Evolutionary conservation across 1,284 basidiomycete genomes (phyloP).

Genomic region (Tylopilus orsonianus): DNA sequence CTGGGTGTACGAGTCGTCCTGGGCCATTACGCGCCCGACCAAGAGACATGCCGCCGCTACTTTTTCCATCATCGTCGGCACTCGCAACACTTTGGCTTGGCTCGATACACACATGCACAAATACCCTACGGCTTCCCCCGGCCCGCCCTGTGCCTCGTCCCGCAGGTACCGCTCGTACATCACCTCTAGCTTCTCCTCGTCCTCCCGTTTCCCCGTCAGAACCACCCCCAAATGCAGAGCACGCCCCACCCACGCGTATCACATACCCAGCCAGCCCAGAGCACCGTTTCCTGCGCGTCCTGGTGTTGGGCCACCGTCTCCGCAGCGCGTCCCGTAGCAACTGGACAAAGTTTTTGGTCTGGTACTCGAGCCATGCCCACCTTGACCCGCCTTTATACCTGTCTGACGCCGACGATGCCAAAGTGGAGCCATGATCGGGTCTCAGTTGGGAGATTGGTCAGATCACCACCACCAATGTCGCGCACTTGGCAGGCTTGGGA

Average conservation of each 20-base stretch:
- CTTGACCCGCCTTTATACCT: too few species aligned
- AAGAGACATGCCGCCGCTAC: too few species aligned
- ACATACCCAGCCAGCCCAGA: conserved; percentile 62
- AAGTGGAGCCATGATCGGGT: too few species aligned
- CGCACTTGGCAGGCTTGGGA: too few species aligned
- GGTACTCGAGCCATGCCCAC: conserved; percentile 39
- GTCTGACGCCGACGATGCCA: too few species aligned
- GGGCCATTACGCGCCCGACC: conserved; percentile 24
- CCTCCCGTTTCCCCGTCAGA: conserved; percentile 34
- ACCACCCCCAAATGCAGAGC: background rate
- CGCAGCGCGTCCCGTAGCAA: conserved; percentile 59
- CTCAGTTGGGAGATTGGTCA: too few species aligned
- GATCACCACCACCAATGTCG: too few species aligned
- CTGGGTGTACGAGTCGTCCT: conserved; percentile 17
- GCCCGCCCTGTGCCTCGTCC: conserved; percentile 60
- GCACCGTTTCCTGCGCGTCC: conserved; percentile 52
- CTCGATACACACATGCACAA: too few species aligned
- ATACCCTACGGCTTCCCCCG: conserved; percentile 41
- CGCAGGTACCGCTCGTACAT: conserved; percentile 57
- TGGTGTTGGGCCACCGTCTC: conserved; percentile 51
- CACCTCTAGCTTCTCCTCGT: conserved; percentile 45
- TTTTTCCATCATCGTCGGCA: too few species aligned
- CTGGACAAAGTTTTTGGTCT: conserved; percentile 49
- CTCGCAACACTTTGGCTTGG: too few species aligned
- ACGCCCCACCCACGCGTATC: conserved; percentile 38